These are phyloP conservation scores for Globisporangium radiosum DNA, from an alignment of 352 stramenopile species.

Conservation along the genomic window DNA sequence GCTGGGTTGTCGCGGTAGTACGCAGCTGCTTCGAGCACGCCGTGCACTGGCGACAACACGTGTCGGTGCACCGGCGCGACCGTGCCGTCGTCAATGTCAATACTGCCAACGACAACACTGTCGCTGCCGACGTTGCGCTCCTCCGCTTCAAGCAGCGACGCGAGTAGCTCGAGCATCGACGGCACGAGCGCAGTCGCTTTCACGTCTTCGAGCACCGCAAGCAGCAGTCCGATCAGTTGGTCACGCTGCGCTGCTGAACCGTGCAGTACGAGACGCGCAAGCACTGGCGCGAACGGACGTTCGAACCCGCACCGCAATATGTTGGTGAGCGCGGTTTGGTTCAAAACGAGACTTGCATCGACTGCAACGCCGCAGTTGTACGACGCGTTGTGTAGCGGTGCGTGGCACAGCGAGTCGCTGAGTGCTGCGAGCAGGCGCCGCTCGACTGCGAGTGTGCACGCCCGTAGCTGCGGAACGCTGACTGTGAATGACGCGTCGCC, in stretches of 20 bases:
- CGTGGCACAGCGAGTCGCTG: background rate
- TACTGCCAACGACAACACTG: background rate
- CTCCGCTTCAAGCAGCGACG: slow-evolving; percentile 27
- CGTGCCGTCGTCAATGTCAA: too few relatives aligned
- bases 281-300: slow-evolving; percentile 17
- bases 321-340: slow-evolving; percentile 40
- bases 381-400: background rate
- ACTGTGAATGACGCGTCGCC: background rate
- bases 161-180: slow-evolving; percentile 36
- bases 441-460: slow-evolving; percentile 21
- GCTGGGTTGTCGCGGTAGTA: slow-evolving; percentile 57
- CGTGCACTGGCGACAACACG: slow-evolving; percentile 46
- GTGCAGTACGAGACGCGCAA: slow-evolving; percentile 11
- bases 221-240: slow-evolving; percentile 41
- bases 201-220: slow-evolving; percentile 59
- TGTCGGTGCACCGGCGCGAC: slow-evolving; percentile 26
- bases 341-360: slow-evolving; percentile 35
- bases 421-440: slow-evolving; percentile 11
- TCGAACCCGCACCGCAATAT: slow-evolving; percentile 32
- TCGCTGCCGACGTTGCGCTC: background rate
- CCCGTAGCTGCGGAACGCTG: slow-evolving; percentile 7
- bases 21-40: slow-evolving; percentile 45
- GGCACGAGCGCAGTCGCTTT: slow-evolving; percentile 35
- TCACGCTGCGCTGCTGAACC: slow-evolving; percentile 22
- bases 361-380: slow-evolving; percentile 8